Base-by-base conservation (phyloP, 495 filamentous ascomycete species). In the Penicillium roqueforti region DNA sequence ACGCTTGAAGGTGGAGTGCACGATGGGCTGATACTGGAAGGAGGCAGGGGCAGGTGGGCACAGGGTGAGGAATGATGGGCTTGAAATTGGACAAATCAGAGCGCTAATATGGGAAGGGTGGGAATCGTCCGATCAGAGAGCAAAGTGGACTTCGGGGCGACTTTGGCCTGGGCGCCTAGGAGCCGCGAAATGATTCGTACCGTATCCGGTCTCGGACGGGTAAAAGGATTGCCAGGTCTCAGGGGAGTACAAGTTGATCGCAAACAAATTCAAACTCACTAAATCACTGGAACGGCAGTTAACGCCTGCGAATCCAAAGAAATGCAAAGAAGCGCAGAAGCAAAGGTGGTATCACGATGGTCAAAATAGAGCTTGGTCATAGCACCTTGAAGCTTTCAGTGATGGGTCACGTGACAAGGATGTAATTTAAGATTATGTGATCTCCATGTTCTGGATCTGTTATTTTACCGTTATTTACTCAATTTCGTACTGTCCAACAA, bases 1-100 rank as follows among this genome's bases (percentile, higher is more conserved):
- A 59, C 56, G 58, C 54, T 61, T 16, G 53, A 56, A 38, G 57
- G 65, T 69, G 63, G 66, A 59, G 61, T 48, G 60, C 58, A 69
- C 67, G 65, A 72, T 72, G 70, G 67, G 62, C 68, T 73, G 68
- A 73, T 57, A 62, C 54, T 64, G 56, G 39, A 47, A 55, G 47
- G 51, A 55, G 49, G 62, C 59, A 62, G 63, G 53, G 37, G 16
- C 25, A 54, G 47, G 52, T 50, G 53, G 53, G 57, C 55, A 52
- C 54, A 62, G 53, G 50, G 46, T 55, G 53, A 54, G 44, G 54
- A 54, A 56, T 54, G 47, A 55, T 61, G 59, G 51, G 26, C 31
- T 52, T 19, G 38, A 43, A 45, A 56, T 62, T 47, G 47, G 49
- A 51, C 61, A 31, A 61, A 66, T 66, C 55, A 64, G 42, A 58